These are phyloP conservation scores for Puya raimondii DNA, from an alignment of 176 grass and related monocot species.

Conservation along the genomic window DNA sequence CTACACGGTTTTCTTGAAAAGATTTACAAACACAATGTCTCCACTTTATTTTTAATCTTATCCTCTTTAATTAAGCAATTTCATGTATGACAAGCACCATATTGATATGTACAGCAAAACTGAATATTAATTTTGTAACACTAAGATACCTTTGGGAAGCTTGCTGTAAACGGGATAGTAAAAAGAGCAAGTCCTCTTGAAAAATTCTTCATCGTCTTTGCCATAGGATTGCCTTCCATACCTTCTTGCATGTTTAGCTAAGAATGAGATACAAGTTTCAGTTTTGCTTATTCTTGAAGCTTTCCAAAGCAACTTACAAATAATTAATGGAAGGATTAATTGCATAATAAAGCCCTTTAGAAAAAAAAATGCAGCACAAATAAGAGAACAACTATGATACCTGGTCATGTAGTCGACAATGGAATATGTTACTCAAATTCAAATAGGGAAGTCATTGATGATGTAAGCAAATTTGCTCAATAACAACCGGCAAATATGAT, in stretches of 20 bases:
- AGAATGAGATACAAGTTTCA: conserved; percentile 9
- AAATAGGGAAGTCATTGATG: not conserved
- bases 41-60: too few relatives aligned
- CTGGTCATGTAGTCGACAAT: not conserved
- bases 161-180: conserved; percentile 75
- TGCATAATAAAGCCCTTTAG: conserved; percentile 5
- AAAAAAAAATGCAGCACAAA: conserved; percentile 10
- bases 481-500: not conserved
- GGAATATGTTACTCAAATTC: not conserved
- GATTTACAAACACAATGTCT: too few relatives aligned
- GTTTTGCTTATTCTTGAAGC: conserved; percentile 1
- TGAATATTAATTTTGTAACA: not conserved
- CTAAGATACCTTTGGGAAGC: conserved; percentile 71
- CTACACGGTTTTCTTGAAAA: too few relatives aligned
- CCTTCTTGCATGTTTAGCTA: conserved; percentile 97
- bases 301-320: not conserved
- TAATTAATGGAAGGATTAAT: not conserved
- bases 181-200: conserved; percentile 73
- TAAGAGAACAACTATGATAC: conserved; percentile 7
- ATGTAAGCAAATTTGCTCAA: not conserved
- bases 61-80: too few relatives aligned
- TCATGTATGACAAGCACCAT: conserved; percentile 1
- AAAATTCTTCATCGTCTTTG: conserved; percentile 61
- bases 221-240: conserved; percentile 68
- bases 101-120: conserved; percentile 2